Percentiles rank a stretch among this genome's conserved stretches.
phyloP scores from a whole-genome alignment of 2,329 filamentous ascomycete species.

The Botrytis squamosa region DNA sequence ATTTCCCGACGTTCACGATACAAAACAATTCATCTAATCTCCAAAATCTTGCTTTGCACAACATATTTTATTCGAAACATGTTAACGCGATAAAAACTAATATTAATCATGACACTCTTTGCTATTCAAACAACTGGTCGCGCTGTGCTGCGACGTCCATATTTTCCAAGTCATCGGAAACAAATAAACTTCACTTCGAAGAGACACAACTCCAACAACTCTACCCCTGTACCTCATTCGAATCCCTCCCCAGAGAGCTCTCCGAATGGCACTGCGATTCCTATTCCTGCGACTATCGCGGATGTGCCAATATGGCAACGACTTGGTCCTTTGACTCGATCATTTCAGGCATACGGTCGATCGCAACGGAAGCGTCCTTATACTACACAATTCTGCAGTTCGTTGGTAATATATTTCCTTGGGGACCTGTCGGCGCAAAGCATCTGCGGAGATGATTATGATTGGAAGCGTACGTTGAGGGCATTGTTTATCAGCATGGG shows the following conservation, averaged over 20 bases:
- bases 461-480: constrained; percentile 65
- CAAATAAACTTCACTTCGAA: constrained; percentile 27
- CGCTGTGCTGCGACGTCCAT: constrained; percentile 29
- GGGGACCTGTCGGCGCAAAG: constrained; percentile 77
- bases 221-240: constrained; percentile 19
- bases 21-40: background rate
- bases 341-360: constrained; percentile 61
- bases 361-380: constrained; percentile 72
- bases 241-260: constrained; percentile 27
- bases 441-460: constrained; percentile 62
- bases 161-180: constrained; percentile 24
- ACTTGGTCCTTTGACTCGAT: constrained; percentile 55
- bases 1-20: background rate
- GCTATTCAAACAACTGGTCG: constrained; percentile 29
- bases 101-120: constrained; percentile 30
- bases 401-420: constrained; percentile 74
- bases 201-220: constrained; percentile 26
- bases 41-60: background rate
- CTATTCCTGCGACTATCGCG: constrained; percentile 46
- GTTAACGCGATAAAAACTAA: constrained; percentile 23
- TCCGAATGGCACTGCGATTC: constrained; percentile 41
- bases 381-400: constrained; percentile 73
- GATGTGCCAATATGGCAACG: constrained; percentile 51
- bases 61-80: constrained; percentile 20
- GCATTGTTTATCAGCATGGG: constrained; percentile 73